Evolutionary conservation across 2,329 filamentous ascomycete genomes (phyloP).

Genomic region (Tympanopsis confertula): DNA sequence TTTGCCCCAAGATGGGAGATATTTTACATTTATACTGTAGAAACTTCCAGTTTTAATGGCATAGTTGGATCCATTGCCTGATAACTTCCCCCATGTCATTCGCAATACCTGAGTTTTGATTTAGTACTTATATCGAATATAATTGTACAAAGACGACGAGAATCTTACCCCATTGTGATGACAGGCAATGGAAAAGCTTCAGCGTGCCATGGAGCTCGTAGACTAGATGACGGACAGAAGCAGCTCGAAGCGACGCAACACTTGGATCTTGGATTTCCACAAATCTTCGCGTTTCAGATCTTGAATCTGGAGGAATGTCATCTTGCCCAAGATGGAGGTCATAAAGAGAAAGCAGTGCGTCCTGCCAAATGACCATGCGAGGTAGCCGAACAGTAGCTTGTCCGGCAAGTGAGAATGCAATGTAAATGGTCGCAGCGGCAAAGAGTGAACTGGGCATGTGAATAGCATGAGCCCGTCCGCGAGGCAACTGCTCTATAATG

Average conservation of each 20-base stretch:
- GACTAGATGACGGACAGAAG: constrained; percentile 20
- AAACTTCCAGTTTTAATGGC: too few species aligned
- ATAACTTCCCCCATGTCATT: too few species aligned
- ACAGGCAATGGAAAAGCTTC: constrained; percentile 28
- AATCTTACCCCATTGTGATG: constrained; percentile 30
- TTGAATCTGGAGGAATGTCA: constrained; percentile 8
- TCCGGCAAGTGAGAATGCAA: constrained; percentile 24
- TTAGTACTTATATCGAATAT: neutral
- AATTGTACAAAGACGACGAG: too few species aligned
- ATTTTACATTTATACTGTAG: too few species aligned
- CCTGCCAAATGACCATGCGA: constrained; percentile 25
- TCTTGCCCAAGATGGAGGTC: constrained; percentile 10
- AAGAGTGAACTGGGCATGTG: constrained; percentile 31
- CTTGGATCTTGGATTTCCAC: constrained; percentile 15
- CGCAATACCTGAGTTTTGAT: neutral
- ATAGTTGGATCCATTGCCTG: too few species aligned
- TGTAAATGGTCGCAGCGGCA: constrained; percentile 27
- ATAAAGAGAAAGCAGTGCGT: constrained; percentile 18
- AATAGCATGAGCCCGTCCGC: constrained; percentile 28
- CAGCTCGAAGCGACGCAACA: constrained; percentile 8
- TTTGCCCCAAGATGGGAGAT: too few species aligned
- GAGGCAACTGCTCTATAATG: constrained; percentile 28
- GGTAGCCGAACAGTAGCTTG: constrained; percentile 22
- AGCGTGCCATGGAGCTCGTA: constrained; percentile 33
- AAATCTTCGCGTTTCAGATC: constrained; percentile 23